A percentile compares a stretch with the other conserved stretches of the same genome.
Evolutionary conservation across 2,329 filamentous ascomycete species (phyloP).

Genomic region (Xylariaceae sp.): DNA sequence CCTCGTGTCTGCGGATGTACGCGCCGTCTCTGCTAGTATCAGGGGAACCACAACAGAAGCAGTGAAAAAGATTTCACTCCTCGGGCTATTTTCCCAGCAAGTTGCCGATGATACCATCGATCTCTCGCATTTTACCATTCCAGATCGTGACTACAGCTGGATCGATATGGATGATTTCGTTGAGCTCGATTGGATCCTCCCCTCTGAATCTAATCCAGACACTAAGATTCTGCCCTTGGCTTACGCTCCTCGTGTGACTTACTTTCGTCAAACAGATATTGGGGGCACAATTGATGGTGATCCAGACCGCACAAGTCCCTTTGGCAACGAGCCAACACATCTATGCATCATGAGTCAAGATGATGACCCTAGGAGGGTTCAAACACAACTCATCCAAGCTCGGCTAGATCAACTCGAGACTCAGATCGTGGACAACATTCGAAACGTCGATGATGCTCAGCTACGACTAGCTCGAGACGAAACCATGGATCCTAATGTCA

Average conservation of each 20-base stretch:
- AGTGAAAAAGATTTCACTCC: constrained; percentile 59
- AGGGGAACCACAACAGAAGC: constrained; percentile 76
- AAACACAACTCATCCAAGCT: constrained; percentile 78
- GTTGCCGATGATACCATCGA: constrained; percentile 58
- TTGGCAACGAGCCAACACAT: constrained; percentile 91
- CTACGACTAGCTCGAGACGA: constrained; percentile 57
- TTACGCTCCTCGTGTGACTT: constrained; percentile 91
- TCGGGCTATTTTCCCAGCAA: constrained; percentile 50
- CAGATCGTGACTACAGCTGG: constrained; percentile 93
- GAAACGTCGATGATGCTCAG: constrained; percentile 73
- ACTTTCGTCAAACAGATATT: constrained; percentile 96
- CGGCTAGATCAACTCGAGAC: constrained; percentile 74
- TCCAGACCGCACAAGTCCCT: constrained; percentile 77
- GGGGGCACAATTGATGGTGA: constrained; percentile 76
- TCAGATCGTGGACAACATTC: constrained; percentile 74
- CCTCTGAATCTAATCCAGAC: constrained; percentile 83
- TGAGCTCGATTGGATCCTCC: constrained; percentile 93
- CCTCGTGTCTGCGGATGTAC: constrained; percentile 84
- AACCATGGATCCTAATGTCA: constrained; percentile 47
- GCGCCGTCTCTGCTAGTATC: constrained; percentile 89
- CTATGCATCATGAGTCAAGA: constrained; percentile 92
- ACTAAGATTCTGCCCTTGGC: constrained; percentile 92
- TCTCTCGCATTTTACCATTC: constrained; percentile 88
- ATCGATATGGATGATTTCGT: constrained; percentile 99
- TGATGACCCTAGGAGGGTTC: constrained; percentile 84